Evolutionary conservation across 2,329 filamentous ascomycete species (phyloP).

Genomic region (Fonsecaea erecta): DNA sequence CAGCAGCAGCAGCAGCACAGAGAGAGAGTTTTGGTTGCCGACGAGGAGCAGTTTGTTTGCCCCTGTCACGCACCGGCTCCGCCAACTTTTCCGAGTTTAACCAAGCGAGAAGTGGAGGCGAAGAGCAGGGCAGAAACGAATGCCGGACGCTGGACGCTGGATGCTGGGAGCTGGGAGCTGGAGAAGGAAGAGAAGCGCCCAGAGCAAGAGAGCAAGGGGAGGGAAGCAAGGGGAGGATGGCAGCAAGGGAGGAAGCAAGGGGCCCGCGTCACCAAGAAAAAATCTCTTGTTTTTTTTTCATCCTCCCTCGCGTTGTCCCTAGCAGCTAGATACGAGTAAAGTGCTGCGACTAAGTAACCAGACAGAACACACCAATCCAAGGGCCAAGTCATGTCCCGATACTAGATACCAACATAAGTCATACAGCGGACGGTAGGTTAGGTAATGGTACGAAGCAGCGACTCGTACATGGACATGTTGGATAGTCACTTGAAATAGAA

Average conservation of each 20-base stretch:
- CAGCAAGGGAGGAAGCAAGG: neutral
- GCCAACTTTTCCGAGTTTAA: neutral
- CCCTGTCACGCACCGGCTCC: neutral
- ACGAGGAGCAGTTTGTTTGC: neutral
- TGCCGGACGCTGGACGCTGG: neutral
- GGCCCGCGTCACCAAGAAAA: neutral
- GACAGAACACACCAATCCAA: neutral
- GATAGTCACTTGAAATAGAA: neutral
- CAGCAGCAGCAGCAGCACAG: no score
- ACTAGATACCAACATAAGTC: no score
- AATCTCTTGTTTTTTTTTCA: neutral
- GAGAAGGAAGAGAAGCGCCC: neutral
- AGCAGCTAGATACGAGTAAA: no score
- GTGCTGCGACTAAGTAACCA: no score
- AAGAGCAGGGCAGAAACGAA: neutral
- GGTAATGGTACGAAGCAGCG: no score
- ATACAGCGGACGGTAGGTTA: no score
- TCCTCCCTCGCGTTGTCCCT: neutral
- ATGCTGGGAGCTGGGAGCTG: neutral
- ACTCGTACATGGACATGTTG: no score
- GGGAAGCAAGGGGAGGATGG: neutral
- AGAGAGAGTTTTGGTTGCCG: no score
- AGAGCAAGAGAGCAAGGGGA: neutral
- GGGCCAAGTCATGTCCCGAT: neutral
- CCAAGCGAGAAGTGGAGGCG: constrained; percentile 4